These are phyloP conservation scores for Scutellaria baicalensis DNA, from an alignment of 257 asterid genomes.

Conservation along the genomic window DNA sequence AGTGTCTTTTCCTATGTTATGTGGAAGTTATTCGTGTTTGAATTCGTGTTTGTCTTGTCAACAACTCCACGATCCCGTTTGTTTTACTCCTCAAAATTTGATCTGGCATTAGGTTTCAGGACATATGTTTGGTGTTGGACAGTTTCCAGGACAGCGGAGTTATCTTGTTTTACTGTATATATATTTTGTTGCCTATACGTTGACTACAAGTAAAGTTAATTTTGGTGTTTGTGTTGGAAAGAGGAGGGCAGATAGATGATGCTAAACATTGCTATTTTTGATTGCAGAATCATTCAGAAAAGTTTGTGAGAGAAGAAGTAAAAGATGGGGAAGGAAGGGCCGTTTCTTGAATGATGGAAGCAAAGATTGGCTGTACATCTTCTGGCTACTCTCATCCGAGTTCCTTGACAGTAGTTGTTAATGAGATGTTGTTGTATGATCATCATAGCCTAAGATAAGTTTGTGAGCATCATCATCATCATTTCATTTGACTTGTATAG, in stretches of 20 bases:
- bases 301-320: conserved; percentile 10
- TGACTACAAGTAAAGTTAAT: not conserved
- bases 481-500: conserved; percentile 9
- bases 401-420: not conserved
- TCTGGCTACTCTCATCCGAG: not conserved
- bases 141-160: not conserved
- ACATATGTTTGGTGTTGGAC: not conserved
- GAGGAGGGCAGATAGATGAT: not conserved
- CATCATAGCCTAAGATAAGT: not conserved
- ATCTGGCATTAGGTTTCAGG: not conserved
- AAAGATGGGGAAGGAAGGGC: conserved; percentile 29
- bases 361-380: conserved; percentile 2
- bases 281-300: conserved; percentile 41
- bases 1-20: not conserved
- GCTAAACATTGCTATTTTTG: not conserved
- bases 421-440: not conserved
- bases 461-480: not conserved
- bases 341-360: conserved; percentile 32
- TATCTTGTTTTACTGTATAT: not conserved
- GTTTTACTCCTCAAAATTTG: not conserved
- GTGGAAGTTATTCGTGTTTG: not conserved
- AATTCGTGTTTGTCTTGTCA: not conserved
- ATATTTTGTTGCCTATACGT: not conserved
- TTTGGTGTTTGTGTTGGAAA: not conserved
- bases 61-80: not conserved